Conservation (phyloP, 2,329 filamentous ascomycete genomes). For the Phoma sp. region DNA sequence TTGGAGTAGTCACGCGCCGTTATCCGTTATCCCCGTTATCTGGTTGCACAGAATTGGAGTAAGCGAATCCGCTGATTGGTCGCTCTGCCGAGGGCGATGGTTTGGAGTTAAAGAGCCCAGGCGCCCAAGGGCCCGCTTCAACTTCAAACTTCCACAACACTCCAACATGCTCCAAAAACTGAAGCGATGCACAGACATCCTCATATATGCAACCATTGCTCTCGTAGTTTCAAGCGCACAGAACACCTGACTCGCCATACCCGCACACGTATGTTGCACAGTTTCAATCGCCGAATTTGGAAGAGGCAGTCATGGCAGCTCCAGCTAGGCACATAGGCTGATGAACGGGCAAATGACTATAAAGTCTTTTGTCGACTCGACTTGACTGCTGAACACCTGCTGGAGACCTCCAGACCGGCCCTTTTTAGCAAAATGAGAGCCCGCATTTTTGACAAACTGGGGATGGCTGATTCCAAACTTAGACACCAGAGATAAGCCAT, state of each 20-base stretch:
- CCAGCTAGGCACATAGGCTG: too few relatives aligned
- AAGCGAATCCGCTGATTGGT: conserved; percentile 7
- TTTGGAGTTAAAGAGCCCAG: background rate
- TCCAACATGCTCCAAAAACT: conserved; percentile 20
- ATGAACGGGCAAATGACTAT: too few relatives aligned
- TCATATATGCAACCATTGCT: conserved; percentile 38
- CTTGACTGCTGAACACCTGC: too few relatives aligned
- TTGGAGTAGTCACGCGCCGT: conserved; percentile 1
- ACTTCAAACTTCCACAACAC: conserved; percentile 31
- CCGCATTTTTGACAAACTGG: background rate
- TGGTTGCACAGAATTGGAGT: conserved; percentile 10
- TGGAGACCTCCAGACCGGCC: too few relatives aligned
- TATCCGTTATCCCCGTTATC: too few relatives aligned
- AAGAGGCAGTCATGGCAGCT: too few relatives aligned
- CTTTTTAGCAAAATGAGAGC: too few relatives aligned
- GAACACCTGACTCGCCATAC: conserved; percentile 42
- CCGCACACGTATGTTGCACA: conserved; percentile 41
- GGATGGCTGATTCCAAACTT: conserved; percentile 18
- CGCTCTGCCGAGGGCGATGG: background rate
- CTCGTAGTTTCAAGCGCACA: conserved; percentile 39
- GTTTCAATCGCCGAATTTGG: too few relatives aligned
- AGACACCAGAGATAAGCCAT: conserved; percentile 45
- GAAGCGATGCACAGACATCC: conserved; percentile 32
- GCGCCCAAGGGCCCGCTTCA: background rate
- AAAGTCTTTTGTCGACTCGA: too few relatives aligned